phyloP scores from a whole-genome alignment of 2,329 filamentous ascomycete genomes.

The Aspergillus chevalieri region DNA sequence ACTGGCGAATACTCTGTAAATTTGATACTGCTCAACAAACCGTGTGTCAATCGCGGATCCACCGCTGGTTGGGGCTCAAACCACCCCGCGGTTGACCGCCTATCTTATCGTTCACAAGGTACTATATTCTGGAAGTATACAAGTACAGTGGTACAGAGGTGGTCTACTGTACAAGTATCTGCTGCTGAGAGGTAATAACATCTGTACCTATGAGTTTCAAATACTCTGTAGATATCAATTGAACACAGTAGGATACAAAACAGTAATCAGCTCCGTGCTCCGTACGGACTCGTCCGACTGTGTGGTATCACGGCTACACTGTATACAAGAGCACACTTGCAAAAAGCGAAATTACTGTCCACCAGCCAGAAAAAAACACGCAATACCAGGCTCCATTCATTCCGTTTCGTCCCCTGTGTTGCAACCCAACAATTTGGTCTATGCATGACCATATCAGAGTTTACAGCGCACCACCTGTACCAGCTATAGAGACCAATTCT shows the following conservation, averaged over 20 bases:
- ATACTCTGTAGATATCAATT: too few relatives aligned
- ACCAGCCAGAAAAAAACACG: background rate
- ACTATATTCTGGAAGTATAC: too few relatives aligned
- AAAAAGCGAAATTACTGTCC: too few relatives aligned
- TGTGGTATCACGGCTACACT: background rate
- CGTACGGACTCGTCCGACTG: too few relatives aligned
- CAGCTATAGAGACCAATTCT: too few relatives aligned
- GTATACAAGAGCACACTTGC: background rate
- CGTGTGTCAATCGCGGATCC: background rate
- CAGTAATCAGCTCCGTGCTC: too few relatives aligned
- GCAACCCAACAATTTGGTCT: background rate
- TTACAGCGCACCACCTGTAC: too few relatives aligned
- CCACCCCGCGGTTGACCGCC: background rate
- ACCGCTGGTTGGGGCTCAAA: background rate
- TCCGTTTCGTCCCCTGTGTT: background rate
- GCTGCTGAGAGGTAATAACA: too few relatives aligned
- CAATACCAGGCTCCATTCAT: background rate
- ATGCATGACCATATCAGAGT: background rate
- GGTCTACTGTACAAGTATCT: too few relatives aligned
- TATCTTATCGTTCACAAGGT: background rate
- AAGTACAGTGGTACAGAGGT: too few relatives aligned
- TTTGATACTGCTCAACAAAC: slow-evolving; percentile 1
- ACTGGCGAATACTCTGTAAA: background rate
- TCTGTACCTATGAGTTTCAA: too few relatives aligned
- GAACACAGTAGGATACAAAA: too few relatives aligned